Conservation (phyloP, 495 filamentous ascomycete genomes). For the Aeminium ludgeri region DNA sequence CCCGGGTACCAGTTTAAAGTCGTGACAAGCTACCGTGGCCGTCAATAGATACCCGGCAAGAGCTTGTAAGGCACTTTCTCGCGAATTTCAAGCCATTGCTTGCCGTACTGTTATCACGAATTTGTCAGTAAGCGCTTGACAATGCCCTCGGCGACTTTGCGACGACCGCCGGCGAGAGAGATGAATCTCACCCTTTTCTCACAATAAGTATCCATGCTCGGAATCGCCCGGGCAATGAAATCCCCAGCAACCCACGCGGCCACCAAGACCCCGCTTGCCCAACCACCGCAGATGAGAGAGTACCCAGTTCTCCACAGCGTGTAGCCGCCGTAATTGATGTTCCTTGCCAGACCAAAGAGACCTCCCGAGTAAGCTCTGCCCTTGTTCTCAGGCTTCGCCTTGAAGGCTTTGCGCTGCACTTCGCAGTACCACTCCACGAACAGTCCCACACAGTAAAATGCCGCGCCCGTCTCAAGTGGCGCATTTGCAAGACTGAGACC, state of each 20-base stretch:
- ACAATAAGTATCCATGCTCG: constrained; percentile 6
- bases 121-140: neutral
- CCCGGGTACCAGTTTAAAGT: too few species aligned
- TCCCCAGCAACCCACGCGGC: constrained; percentile 1
- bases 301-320: constrained; percentile 10
- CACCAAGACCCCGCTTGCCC: neutral
- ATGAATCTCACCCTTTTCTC: constrained; percentile 5
- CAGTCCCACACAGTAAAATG: constrained; percentile 2
- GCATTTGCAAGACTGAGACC: neutral
- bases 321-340: constrained; percentile 14
- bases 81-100: neutral
- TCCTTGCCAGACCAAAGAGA: constrained; percentile 4
- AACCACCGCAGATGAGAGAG: constrained; percentile 2
- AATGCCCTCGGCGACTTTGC: too few species aligned
- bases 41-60: constrained; percentile 1
- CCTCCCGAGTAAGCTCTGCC: constrained; percentile 11
- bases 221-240: constrained; percentile 4
- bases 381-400: constrained; percentile 8
- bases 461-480: constrained; percentile 1
- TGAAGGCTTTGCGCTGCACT: constrained; percentile 9
- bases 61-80: neutral
- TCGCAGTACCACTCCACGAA: constrained; percentile 7
- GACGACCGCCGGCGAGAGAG: too few species aligned
- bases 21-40: too few species aligned
- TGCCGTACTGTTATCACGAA: constrained; percentile 2